A percentile compares a stretch with the other conserved stretches of the same genome.
phyloP scores from a whole-genome alignment of 208 protist species.

The Leishmania amazonensis region DNA sequence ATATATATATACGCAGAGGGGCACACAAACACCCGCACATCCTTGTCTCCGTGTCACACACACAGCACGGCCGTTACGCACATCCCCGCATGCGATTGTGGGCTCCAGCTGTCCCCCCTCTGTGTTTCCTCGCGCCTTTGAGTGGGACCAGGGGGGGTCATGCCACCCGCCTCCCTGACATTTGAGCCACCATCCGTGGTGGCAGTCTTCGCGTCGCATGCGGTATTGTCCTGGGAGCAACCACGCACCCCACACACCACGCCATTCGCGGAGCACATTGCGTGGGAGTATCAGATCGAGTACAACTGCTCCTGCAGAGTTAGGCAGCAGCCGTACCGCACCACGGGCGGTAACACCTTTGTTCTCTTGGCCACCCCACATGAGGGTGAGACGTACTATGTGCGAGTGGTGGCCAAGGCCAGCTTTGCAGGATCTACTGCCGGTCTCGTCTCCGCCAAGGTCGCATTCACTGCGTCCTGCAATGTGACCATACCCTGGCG shows the following conservation, averaged over 20 bases:
- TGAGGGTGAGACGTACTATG: slow-evolving; percentile 46
- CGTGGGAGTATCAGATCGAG: slow-evolving; percentile 65
- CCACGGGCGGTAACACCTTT: slow-evolving; percentile 32
- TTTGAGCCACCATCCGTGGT: slow-evolving; percentile 27
- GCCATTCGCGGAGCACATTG: slow-evolving; percentile 20
- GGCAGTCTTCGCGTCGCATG: slow-evolving; percentile 50
- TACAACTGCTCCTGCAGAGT: slow-evolving; percentile 44
- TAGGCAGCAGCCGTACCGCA: slow-evolving; percentile 24
- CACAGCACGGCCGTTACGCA: neutral
- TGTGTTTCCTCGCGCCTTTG: slow-evolving; percentile 4
- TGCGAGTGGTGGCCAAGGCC: slow-evolving; percentile 51
- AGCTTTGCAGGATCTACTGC: slow-evolving; percentile 25
- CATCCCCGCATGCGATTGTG: neutral
- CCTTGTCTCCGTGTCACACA: neutral
- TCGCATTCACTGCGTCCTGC: slow-evolving; percentile 21
- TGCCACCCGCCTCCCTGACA: neutral
- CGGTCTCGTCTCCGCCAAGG: slow-evolving; percentile 33
- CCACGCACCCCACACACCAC: slow-evolving; percentile 11
- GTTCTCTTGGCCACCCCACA: slow-evolving; percentile 45
- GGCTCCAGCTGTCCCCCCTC: neutral
- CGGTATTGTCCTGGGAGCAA: slow-evolving; percentile 49
- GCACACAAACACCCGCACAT: neutral
- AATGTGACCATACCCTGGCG: slow-evolving; percentile 41
- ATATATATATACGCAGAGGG: neutral
- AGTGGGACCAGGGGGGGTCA: neutral